Percentiles rank a stretch among this genome's conserved stretches.
phyloP scores from a whole-genome alignment of 768 basidiomycete species.

The Rossbeevera mucosa region DNA sequence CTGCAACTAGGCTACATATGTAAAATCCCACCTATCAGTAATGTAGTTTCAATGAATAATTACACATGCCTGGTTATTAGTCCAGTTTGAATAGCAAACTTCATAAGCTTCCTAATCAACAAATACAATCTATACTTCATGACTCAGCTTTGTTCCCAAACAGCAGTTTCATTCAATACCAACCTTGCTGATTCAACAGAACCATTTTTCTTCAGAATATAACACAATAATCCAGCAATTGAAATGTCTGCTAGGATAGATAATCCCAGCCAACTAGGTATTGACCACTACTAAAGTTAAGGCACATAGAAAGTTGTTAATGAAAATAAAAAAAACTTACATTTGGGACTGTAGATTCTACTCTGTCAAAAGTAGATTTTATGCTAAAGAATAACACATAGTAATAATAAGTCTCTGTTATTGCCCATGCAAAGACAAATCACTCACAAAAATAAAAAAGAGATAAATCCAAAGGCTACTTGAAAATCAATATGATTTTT shows the following conservation, averaged over 20 bases:
- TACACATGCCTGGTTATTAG: slow-evolving; percentile 19
- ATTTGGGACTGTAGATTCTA: neutral
- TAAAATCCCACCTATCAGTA: neutral
- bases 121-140: slow-evolving; percentile 7
- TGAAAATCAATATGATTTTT: neutral
- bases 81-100: slow-evolving; percentile 26
- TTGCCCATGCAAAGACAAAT: neutral
- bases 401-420: neutral
- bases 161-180: neutral
- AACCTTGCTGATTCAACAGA: slow-evolving; percentile 12
- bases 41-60: neutral
- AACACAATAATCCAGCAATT: slow-evolving; percentile 20
- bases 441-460: slow-evolving; percentile 13
- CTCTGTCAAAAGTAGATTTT: neutral
- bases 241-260: slow-evolving; percentile 19
- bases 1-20: slow-evolving; percentile 19
- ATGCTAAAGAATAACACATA: slow-evolving; percentile 1
- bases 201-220: slow-evolving; percentile 8
- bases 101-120: slow-evolving; percentile 15
- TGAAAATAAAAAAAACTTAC: neutral
- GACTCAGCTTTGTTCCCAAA: neutral
- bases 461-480: slow-evolving; percentile 16
- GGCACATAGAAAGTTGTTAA: neutral
- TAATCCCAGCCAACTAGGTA: slow-evolving; percentile 19
- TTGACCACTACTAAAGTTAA: slow-evolving; percentile 15